These are phyloP conservation scores for Achaetomium macrosporum DNA, from an alignment of 2,329 filamentous ascomycete species.

Conservation along the genomic window DNA sequence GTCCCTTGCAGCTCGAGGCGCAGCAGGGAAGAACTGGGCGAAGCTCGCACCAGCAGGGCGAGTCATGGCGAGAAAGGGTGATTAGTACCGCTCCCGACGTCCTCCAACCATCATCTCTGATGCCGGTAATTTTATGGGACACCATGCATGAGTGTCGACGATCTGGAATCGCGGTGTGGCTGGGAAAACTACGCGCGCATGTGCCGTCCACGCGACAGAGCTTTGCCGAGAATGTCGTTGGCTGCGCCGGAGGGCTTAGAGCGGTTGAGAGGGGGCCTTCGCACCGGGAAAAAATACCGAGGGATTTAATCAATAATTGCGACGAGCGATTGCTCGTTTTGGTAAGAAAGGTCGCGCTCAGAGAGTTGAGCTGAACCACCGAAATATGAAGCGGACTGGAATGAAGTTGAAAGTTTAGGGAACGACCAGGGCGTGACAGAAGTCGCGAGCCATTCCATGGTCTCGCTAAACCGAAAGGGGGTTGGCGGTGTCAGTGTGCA, in stretches of 20 bases:
- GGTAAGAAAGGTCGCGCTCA: conserved; percentile 5
- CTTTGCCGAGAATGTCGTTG: conserved; percentile 12
- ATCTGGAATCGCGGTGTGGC: conserved; percentile 16
- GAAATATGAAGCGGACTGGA: conserved; percentile 6
- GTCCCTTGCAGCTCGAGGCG: conserved; percentile 59
- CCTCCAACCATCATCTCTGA: conserved; percentile 53
- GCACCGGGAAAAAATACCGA: conserved; percentile 3
- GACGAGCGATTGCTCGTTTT: conserved; percentile 3
- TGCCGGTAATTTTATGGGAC: conserved; percentile 28
- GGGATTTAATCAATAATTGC: background rate
- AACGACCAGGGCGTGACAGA: conserved; percentile 16
- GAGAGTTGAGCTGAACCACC: conserved; percentile 4
- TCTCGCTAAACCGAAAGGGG: conserved; percentile 22
- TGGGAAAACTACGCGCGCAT: conserved; percentile 25
- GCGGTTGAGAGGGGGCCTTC: background rate
- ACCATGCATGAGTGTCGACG: conserved; percentile 34
- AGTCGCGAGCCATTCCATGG: conserved; percentile 19
- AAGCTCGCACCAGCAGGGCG: conserved; percentile 71
- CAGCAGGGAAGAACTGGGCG: conserved; percentile 80
- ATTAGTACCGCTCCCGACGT: conserved; percentile 47
- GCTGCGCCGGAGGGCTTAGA: conserved; percentile 14
- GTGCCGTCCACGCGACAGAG: conserved; percentile 38
- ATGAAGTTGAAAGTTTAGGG: conserved; percentile 23
- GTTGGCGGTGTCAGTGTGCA: conserved; percentile 13
- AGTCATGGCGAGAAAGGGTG: conserved; percentile 61